Percentiles rank a stretch among this genome's conserved stretches.
Evolutionary conservation across 2,329 filamentous ascomycete genomes (phyloP).

Genomic region (Fusarium irregulare): DNA sequence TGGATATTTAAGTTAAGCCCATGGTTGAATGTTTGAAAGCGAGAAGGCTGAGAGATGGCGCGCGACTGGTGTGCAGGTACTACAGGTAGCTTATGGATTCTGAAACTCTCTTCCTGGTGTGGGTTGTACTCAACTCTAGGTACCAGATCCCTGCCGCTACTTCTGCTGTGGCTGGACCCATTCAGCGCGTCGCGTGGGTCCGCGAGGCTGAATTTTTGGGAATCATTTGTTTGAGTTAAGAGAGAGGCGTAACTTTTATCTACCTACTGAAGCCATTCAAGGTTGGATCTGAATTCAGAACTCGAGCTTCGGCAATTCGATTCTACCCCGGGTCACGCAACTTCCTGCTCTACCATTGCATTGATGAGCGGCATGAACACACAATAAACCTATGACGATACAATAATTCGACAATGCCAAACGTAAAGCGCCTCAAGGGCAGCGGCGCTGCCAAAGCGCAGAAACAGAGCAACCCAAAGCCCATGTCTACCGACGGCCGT

Average conservation of each 20-base stretch:
- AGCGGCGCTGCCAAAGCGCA: slow-evolving; percentile 57
- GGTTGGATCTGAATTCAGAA: slow-evolving; percentile 29
- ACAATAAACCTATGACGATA: slow-evolving; percentile 41
- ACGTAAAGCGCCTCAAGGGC: slow-evolving; percentile 68
- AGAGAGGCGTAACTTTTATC: slow-evolving; percentile 37
- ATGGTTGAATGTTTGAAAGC: slow-evolving; percentile 14
- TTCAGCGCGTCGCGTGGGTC: slow-evolving; percentile 42
- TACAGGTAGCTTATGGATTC: slow-evolving; percentile 6
- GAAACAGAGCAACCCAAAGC: slow-evolving; percentile 52
- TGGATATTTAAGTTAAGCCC: slow-evolving; percentile 4
- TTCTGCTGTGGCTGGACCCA: slow-evolving; percentile 30
- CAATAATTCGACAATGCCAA: slow-evolving; percentile 60
- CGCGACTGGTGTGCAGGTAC: slow-evolving; percentile 15
- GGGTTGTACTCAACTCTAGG: not conserved
- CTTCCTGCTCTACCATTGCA: slow-evolving; percentile 14
- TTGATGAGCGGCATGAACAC: slow-evolving; percentile 15
- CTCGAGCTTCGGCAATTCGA: slow-evolving; percentile 14
- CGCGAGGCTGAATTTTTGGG: slow-evolving; percentile 54
- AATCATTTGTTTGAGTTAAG: slow-evolving; percentile 22
- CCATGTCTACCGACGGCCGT: slow-evolving; percentile 54
- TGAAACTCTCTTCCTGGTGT: not conserved
- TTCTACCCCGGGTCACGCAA: slow-evolving; percentile 23
- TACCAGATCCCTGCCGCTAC: slow-evolving; percentile 30
- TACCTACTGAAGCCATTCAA: slow-evolving; percentile 14
- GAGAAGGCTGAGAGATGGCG: slow-evolving; percentile 42